These are phyloP conservation scores for Podospora pseudoanserina DNA, from an alignment of 495 filamentous ascomycete species.

Conservation along the genomic window DNA sequence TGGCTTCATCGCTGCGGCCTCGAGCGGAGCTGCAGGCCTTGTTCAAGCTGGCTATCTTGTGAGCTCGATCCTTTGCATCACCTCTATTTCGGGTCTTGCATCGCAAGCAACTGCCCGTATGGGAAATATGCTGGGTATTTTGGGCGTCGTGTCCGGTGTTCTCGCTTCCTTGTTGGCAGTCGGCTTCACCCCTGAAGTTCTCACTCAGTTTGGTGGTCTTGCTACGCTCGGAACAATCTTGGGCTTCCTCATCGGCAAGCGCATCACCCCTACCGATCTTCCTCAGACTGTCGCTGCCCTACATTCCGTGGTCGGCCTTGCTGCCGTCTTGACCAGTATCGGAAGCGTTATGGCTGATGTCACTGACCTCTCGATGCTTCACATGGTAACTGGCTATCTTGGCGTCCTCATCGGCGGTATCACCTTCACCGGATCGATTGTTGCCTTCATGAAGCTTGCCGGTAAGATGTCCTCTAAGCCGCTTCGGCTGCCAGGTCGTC, in stretches of 20 bases:
- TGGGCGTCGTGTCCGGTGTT: conserved; percentile 73
- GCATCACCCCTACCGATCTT: conserved; percentile 75
- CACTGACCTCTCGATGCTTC: conserved; percentile 62
- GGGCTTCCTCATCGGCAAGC: conserved; percentile 69
- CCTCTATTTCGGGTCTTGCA: conserved; percentile 66
- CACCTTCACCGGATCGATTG: conserved; percentile 79
- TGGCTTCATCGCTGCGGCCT: conserved; percentile 69
- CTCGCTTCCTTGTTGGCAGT: conserved; percentile 72
- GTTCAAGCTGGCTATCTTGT: conserved; percentile 79
- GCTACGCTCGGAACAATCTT: conserved; percentile 60
- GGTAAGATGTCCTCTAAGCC: conserved; percentile 73
- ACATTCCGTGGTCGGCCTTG: conserved; percentile 78
- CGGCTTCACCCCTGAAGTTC: conserved; percentile 68
- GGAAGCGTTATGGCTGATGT: conserved; percentile 73
- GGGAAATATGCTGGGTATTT: conserved; percentile 76
- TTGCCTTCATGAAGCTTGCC: conserved; percentile 76
- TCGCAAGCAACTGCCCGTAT: conserved; percentile 73
- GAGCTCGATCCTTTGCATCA: conserved; percentile 73
- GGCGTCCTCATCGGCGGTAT: conserved; percentile 78
- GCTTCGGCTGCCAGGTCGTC: conserved; percentile 62
- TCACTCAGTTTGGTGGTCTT: conserved; percentile 69
- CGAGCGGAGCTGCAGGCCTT: conserved; percentile 72
- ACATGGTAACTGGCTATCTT: conserved; percentile 74
- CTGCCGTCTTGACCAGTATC: conserved; percentile 76
- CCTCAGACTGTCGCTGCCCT: conserved; percentile 79